A percentile compares a stretch with the other conserved stretches of the same genome.
These are phyloP conservation scores for Calcarisporium arbuscula DNA, from an alignment of 2,329 filamentous ascomycete genomes.

Conservation along the genomic window DNA sequence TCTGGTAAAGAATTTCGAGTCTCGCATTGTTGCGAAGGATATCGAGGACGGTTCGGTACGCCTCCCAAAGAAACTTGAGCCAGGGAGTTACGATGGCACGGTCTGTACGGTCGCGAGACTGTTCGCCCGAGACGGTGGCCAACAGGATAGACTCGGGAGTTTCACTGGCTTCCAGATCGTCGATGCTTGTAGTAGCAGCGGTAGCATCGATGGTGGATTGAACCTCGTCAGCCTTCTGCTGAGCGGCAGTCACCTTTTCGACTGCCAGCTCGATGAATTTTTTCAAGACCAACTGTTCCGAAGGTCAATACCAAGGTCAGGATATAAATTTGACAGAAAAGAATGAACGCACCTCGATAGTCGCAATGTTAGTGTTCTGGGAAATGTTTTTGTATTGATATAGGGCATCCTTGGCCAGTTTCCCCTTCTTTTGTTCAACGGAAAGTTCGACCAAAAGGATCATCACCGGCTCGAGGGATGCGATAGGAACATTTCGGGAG, in stretches of 20 bases:
- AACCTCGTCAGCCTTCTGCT: slow-evolving; percentile 92
- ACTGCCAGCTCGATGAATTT: slow-evolving; percentile 97
- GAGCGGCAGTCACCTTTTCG: slow-evolving; percentile 90
- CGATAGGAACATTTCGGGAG: slow-evolving; percentile 94
- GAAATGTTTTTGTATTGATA: slow-evolving; percentile 99
- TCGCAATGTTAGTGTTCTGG: slow-evolving; percentile 96
- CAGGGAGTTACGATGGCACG: slow-evolving; percentile 97
- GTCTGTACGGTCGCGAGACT: slow-evolving; percentile 94
- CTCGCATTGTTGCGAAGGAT: slow-evolving; percentile 99
- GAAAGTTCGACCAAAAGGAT: slow-evolving; percentile 93
- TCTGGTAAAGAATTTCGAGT: slow-evolving; percentile 96
- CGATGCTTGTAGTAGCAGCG: slow-evolving; percentile 60
- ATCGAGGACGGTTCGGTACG: slow-evolving; percentile 94
- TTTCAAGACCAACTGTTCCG: slow-evolving; percentile 73
- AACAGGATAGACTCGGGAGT: slow-evolving; percentile 97
- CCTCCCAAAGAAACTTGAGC: slow-evolving; percentile 99
- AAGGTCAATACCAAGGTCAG: slow-evolving; percentile 9
- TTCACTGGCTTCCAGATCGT: slow-evolving; percentile 94
- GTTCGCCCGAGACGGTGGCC: slow-evolving; percentile 95
- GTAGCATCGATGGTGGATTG: slow-evolving; percentile 79
- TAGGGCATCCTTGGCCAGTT: slow-evolving; percentile 95
- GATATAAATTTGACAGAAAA: background rate
- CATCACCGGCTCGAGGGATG: slow-evolving; percentile 96
- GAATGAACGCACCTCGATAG: slow-evolving; percentile 68
- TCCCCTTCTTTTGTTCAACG: slow-evolving; percentile 96